Evolutionary conservation across 305 asterid genomes (phyloP), one percentile per base, ranked within the genome.

Genomic region (Solanum hybrid): DNA sequence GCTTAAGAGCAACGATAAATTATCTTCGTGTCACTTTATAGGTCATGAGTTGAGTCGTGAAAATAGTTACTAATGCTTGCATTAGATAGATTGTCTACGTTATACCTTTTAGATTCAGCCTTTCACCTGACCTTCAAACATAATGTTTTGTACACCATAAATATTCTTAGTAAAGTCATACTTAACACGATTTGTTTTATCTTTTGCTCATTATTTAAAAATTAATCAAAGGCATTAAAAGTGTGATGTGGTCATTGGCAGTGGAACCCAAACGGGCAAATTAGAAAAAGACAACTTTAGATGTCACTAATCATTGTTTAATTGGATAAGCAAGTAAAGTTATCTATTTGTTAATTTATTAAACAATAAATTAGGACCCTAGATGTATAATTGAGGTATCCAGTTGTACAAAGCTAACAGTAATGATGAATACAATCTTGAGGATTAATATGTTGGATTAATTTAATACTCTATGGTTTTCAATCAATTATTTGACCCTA

Each of bases 401-500:
- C 92, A 92, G 84, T 88, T 91, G 92, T 89, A 73, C 28, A 88
- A 14, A 20, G 80, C 83, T 24, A 57, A 91, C 40, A 46, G 40
- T 31, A 33, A 89, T 87, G 89, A 76, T 89, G 91, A 85, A 89
- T 88, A 36, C 31, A 74, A 86, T 69, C 74, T 84, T 84, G 74
- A 29, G 5, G n/a, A 84, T 84, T 46, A 84, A 46, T 28, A 83
- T 83, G 29, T 18, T 42, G 40, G 69, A 73, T 74, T 67, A 86
- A 69, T 86, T 74, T 67, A 86, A 69, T 86, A 29, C 78, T 36
- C 86, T 29, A 24, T 75, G 87, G 37, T 88, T 86, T 90, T 88
- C 86, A 81, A 29, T 22, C 76, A 75, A 46, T 76, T 8, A 20
- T 22, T 34, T 71, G 90, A 88, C 73, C 90, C 90, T 87, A 89